These are phyloP conservation scores for Cercospora sp. DNA, from an alignment of 2,329 filamentous ascomycete species.

Conservation along the genomic window DNA sequence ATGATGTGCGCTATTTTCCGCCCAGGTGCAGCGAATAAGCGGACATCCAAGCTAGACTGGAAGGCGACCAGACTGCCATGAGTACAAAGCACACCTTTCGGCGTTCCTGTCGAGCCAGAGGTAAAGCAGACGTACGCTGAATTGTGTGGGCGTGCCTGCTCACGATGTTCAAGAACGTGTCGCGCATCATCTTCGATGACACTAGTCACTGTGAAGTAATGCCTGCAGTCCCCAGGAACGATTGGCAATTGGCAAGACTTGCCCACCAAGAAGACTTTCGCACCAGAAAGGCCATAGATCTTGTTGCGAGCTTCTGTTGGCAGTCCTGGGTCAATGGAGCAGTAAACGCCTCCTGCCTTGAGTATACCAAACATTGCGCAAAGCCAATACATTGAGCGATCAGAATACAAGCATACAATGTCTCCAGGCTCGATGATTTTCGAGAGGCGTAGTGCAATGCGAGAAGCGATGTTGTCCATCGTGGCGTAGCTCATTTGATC, in stretches of 20 bases:
- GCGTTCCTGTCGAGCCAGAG: constrained; percentile 6
- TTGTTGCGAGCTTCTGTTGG: not conserved
- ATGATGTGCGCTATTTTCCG: constrained; percentile 7
- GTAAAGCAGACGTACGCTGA: constrained; percentile 11
- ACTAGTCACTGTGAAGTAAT: not conserved
- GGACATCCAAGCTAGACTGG: constrained; percentile 3
- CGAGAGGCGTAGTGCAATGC: not conserved
- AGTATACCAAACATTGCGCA: not conserved
- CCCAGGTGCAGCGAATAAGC: constrained; percentile 4
- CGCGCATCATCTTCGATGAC: not conserved
- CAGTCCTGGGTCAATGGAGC: not conserved
- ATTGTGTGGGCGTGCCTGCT: not conserved
- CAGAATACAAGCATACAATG: not conserved
- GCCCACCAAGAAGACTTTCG: not conserved
- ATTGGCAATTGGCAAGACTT: not conserved
- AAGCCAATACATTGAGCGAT: not conserved
- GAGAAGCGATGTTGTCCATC: not conserved
- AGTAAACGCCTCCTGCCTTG: not conserved
- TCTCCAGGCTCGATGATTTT: not conserved
- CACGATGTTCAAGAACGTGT: not conserved
- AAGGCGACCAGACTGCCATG: constrained; percentile 8
- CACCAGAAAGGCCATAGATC: not conserved
- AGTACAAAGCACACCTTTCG: constrained; percentile 9
- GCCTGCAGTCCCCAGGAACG: not conserved
- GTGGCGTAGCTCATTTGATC: not conserved